Base-by-base conservation (phyloP, 2,329 filamentous ascomycete genomes). In the Ascochyta rabiei region DNA sequence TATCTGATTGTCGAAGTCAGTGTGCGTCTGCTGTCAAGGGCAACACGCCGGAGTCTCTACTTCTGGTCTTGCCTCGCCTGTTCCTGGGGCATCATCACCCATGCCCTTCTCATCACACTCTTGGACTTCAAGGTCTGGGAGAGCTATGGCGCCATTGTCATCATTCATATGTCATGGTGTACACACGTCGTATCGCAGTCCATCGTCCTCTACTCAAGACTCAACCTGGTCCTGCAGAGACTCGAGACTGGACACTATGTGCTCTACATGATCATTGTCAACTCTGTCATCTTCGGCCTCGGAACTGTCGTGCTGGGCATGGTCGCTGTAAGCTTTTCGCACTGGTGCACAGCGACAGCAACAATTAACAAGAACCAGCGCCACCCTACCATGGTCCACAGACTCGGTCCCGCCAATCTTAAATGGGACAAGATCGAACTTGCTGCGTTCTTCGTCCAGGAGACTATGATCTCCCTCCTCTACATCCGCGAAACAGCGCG, bases 171-270 rank as follows among this genome's bases (percentile, higher is more conserved):
- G 1, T 82, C 81, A 6, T 82, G 84, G 81, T 81, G 80, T 66
- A 64, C 72, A 2, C 85, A 85, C 79, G 81, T 87, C 0, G 84
- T 84, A 0, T 83, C 84, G 0, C 83, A 86, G 64, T 80, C 81
- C 0, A 53, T 86, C 10, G 84, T 87, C 0, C 73, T 88, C 0
- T 88, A 84, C 72, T 86, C 84, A 2, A 78, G 85, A 4, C 76
- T 87, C 1, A 83, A 86, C 62, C 75, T 88, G 1, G 78, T 88
- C 5, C 66, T 85, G 4, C 52, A 59, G 9, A 71, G 75, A 9
- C 38, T 23, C 63, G 70, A 51, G 55, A 58, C 44, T 3, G 48
- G 54, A 2, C 56, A 75, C 4, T 72, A 76, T 2, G 78, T 85
- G 1, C 72, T 85, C 0, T 75, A 64, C 35, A 83, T 86, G 79